These are phyloP conservation scores for Omphalotus guepiniiformis DNA, from an alignment of 768 basidiomycete species.

Conservation along the genomic window DNA sequence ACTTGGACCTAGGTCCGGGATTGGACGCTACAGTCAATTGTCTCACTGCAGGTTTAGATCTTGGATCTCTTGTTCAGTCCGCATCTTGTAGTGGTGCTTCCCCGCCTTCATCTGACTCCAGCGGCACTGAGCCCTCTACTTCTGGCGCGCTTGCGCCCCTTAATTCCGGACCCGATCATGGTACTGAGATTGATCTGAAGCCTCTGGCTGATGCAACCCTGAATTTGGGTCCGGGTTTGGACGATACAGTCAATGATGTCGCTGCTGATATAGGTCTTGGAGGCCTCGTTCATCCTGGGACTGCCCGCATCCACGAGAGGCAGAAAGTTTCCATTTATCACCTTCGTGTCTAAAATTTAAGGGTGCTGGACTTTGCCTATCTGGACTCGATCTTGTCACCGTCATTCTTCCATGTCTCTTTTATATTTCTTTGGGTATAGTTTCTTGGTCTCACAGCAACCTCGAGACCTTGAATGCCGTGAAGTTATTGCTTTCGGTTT, in stretches of 20 bases:
- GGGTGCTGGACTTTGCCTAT: no score
- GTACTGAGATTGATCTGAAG: not conserved
- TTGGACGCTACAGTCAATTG: not conserved
- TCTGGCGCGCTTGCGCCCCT: not conserved
- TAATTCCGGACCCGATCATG: not conserved
- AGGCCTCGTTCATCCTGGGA: not conserved
- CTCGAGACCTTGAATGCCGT: no score
- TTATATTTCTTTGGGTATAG: no score
- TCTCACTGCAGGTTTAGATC: not conserved
- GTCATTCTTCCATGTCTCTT: no score
- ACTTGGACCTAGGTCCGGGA: not conserved
- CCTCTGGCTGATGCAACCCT: not conserved
- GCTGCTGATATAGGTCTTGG: not conserved
- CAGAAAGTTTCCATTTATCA: no score
- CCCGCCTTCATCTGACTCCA: not conserved
- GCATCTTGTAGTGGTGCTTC: not conserved
- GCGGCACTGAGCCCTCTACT: not conserved
- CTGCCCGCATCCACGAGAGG: no score
- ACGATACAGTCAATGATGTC: not conserved
- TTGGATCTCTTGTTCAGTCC: not conserved
- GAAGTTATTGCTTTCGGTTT: no score
- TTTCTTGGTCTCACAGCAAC: no score
- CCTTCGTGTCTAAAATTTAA: no score
- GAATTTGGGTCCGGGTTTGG: not conserved
- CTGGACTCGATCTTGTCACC: no score